Base-by-base conservation (phyloP, 192 early-diverging fungal genomes). In the Coemansia sp. region DNA sequence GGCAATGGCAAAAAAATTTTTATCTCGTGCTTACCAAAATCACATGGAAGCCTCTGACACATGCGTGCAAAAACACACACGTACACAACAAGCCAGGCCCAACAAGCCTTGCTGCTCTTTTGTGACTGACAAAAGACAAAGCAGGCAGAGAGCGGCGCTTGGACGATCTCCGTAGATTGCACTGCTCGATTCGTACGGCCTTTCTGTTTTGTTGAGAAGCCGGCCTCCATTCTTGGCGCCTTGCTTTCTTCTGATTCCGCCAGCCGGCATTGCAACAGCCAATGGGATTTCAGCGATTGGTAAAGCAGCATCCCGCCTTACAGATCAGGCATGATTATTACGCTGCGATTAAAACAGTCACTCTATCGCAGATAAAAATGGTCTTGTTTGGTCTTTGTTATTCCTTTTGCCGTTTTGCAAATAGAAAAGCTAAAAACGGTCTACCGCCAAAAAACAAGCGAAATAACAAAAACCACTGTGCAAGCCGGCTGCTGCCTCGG, bases 251-350 rank as follows among this genome's bases (percentile, higher is more conserved):
- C 13, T 42, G 39, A 0, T 42, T 18, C 39, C 39, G 39, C 16
- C 25, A 27, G 23, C 25, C 67, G 67, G 67, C 67, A 50, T 34
- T 62, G 35, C 27, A 61, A 16, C 23, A 58, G 34, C 67, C 67
- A 68, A 68, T 68, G 14, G 20, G 53, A 34, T 27, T 8, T 22
- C n/a, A 22, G 18, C 29, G 42, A 55, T 64, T 28, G 13, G n/a
- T 28, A n/a, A n/a, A n/a, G n/a, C n/a, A n/a, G n/a, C n/a, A n/a
- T n/a, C n/a, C n/a, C n/a, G n/a, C n/a, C n/a, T n/a, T n/a, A n/a
- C n/a, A n/a, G n/a, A n/a, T n/a, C n/a, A n/a, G n/a, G n/a, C n/a
- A n/a, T n/a, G n/a, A n/a, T n/a, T n/a, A n/a, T n/a, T n/a, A n/a
- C n/a, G n/a, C n/a, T n/a, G n/a, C n/a, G n/a, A n/a, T n/a, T n/a